phyloP scores from a whole-genome alignment of 495 filamentous ascomycete genomes.

The Penicillium maclennaniae region DNA sequence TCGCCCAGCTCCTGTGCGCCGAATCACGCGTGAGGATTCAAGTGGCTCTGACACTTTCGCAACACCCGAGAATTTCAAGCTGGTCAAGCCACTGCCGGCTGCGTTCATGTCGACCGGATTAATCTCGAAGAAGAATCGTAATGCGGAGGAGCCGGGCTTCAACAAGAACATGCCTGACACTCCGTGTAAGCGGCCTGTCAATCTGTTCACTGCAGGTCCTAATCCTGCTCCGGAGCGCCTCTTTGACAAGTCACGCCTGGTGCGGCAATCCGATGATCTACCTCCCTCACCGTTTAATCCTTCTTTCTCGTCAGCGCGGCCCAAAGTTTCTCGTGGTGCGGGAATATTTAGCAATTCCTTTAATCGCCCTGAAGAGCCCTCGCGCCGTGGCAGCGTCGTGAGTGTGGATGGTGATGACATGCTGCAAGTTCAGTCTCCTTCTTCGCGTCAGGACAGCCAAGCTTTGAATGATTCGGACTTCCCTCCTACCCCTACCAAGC shows the following conservation, averaged over 20 bases:
- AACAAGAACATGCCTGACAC: slow-evolving; percentile 75
- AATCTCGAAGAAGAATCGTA: slow-evolving; percentile 78
- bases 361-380: slow-evolving; percentile 41
- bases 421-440: slow-evolving; percentile 50
- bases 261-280: slow-evolving; percentile 60
- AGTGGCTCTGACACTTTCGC: slow-evolving; percentile 56
- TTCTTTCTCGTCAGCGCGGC: slow-evolving; percentile 32
- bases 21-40: slow-evolving; percentile 42
- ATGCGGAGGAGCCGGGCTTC: slow-evolving; percentile 45
- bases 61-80: slow-evolving; percentile 81
- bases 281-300: slow-evolving; percentile 62
- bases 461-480: slow-evolving; percentile 66
- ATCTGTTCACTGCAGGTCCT: slow-evolving; percentile 60
- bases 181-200: slow-evolving; percentile 80
- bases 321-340: slow-evolving; percentile 54
- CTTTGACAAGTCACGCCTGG: slow-evolving; percentile 49
- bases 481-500: slow-evolving; percentile 91
- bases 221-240: slow-evolving; percentile 52
- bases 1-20: slow-evolving; percentile 41
- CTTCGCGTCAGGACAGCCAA: slow-evolving; percentile 55
- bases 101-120: slow-evolving; percentile 94
- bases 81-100: slow-evolving; percentile 74
- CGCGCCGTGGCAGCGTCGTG: slow-evolving; percentile 68
- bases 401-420: slow-evolving; percentile 74
- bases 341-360: slow-evolving; percentile 64